phyloP scores from a whole-genome alignment of 345 rosid genomes.

The sweet orange (Citrus sinensis) region DVS_A1.0 CM039163.1:29897501-29898000 shows the following conservation, averaged over 20 bases:
- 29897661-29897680: neutral
- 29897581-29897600: no score
- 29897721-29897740: neutral
- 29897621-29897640: no score
- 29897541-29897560: no score
- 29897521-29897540: no score
- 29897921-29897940: slow-evolving; percentile 1
- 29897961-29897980: neutral
- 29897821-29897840: slow-evolving; percentile 83
- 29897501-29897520: no score
- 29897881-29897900: slow-evolving; percentile 79
- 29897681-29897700: neutral
- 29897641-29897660: no score
- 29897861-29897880: slow-evolving; percentile 86
- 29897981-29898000: neutral
- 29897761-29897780: slow-evolving; percentile 13
- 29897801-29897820: slow-evolving; percentile 81
- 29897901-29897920: neutral
- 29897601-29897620: no score
- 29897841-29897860: slow-evolving; percentile 85
- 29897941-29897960: neutral
- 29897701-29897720: neutral
- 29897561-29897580: no score
- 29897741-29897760: no score
- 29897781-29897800: slow-evolving; percentile 4